phyloP scores from a whole-genome alignment of 768 basidiomycete species.

The Strobilomyces dryophilus region DNA sequence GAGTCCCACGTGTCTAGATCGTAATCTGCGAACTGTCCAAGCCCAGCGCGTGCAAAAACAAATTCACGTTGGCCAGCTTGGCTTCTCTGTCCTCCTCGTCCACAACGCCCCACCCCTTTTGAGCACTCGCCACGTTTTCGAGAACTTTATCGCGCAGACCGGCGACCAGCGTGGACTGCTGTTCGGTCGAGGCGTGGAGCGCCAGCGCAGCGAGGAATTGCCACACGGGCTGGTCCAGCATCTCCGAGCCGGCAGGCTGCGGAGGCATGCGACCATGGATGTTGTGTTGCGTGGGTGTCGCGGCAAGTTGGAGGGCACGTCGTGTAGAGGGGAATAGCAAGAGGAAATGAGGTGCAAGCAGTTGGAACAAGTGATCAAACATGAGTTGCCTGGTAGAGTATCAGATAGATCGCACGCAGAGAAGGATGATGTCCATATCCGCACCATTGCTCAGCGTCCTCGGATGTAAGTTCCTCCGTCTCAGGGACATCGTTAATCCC shows the following conservation, averaged over 20 bases:
- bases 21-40: slow-evolving; percentile 70
- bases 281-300: slow-evolving; percentile 33
- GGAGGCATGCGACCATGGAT: slow-evolving; percentile 55
- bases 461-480: slow-evolving; percentile 55
- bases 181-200: slow-evolving; percentile 75
- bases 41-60: slow-evolving; percentile 80
- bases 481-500: slow-evolving; percentile 51
- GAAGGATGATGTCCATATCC: not conserved
- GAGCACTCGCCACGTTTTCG: slow-evolving; percentile 78
- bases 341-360: slow-evolving; percentile 71
- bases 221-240: slow-evolving; percentile 90
- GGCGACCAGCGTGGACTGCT: slow-evolving; percentile 85
- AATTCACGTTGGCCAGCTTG: slow-evolving; percentile 89
- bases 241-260: slow-evolving; percentile 52
- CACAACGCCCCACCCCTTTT: slow-evolving; percentile 61
- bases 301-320: slow-evolving; percentile 42
- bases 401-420: slow-evolving; percentile 5
- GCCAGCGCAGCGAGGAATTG: slow-evolving; percentile 89
- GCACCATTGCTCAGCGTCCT: slow-evolving; percentile 81
- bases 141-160: slow-evolving; percentile 89
- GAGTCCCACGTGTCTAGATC: slow-evolving; percentile 24
- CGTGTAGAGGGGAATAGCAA: slow-evolving; percentile 89
- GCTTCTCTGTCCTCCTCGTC: slow-evolving; percentile 71
- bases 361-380: slow-evolving; percentile 83
- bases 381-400: slow-evolving; percentile 64